Evolutionary conservation across 192 early-diverging fungal species (phyloP).

Genomic region (Cladochytrium replicatum): DNA sequence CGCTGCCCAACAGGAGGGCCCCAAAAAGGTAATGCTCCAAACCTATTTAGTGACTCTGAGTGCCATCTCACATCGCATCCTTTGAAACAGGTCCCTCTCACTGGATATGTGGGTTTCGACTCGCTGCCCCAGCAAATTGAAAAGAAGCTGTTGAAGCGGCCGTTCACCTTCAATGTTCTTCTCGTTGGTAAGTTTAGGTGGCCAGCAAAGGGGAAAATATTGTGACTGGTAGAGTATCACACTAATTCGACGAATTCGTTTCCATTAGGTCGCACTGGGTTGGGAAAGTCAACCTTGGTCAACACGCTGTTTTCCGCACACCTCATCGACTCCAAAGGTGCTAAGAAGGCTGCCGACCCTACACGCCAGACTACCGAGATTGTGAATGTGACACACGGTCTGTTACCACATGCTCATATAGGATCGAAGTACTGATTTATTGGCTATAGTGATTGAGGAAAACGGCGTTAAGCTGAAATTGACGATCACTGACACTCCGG

Average conservation of each 20-base stretch:
- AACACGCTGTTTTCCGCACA: conserved; percentile 98
- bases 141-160: conserved; percentile 92
- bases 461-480: conserved; percentile 87
- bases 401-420: too few relatives aligned
- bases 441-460: conserved; percentile 71
- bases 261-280: conserved; percentile 79
- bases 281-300: conserved; percentile 96
- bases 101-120: conserved; percentile 97
- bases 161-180: conserved; percentile 97
- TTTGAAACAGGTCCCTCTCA: conserved; percentile 42
- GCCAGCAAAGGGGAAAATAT: background rate
- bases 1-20: too few relatives aligned
- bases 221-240: conserved; percentile 2
- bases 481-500: conserved; percentile 96
- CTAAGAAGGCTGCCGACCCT: conserved; percentile 63
- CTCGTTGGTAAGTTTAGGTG: conserved; percentile 69
- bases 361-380: conserved; percentile 93
- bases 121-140: conserved; percentile 95
- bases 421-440: too few relatives aligned
- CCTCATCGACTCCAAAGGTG: conserved; percentile 82
- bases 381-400: conserved; percentile 78
- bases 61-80: too few relatives aligned
- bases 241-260: too few relatives aligned
- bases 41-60: too few relatives aligned
- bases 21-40: too few relatives aligned